phyloP scores from a whole-genome alignment of 2,329 filamentous ascomycete genomes.

The Botryotinia narcissicola region DNA sequence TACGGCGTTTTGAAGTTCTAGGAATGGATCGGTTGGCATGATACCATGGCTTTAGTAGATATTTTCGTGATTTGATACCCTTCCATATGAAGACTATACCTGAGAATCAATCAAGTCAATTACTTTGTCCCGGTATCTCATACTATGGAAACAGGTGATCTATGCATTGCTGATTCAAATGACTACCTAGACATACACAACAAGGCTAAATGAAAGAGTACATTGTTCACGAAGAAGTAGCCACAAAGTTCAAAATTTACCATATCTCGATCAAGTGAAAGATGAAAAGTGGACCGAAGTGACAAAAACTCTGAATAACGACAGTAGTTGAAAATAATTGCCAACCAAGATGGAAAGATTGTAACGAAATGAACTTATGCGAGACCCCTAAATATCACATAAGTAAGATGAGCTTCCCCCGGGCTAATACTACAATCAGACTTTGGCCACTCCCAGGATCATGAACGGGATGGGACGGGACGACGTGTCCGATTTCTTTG shows the following conservation, averaged over 20 bases:
- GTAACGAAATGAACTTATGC: background rate
- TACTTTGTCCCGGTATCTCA: background rate
- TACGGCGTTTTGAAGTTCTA: background rate
- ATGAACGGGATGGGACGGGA: too few relatives aligned
- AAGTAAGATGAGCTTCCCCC: background rate
- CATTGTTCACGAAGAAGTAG: background rate
- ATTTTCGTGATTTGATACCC: constrained; percentile 1
- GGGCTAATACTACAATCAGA: background rate
- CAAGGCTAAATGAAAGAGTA: background rate
- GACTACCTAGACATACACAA: background rate
- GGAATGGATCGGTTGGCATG: background rate
- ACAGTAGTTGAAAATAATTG: too few relatives aligned
- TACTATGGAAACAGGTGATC: background rate
- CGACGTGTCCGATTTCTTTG: background rate
- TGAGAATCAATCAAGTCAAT: background rate
- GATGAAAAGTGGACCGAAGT: background rate
- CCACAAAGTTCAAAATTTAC: background rate
- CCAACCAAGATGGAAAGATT: background rate
- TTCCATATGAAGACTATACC: background rate
- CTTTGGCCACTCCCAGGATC: too few relatives aligned
- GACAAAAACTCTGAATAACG: background rate
- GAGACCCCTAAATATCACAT: background rate
- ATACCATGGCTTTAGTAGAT: constrained; percentile 14
- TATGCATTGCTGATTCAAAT: background rate
- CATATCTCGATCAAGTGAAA: background rate